Percentiles rank a stretch among this genome's conserved stretches.
Conservation (phyloP, 1,284 basidiomycete genomes). For the Ustilago trichophora region DNA sequence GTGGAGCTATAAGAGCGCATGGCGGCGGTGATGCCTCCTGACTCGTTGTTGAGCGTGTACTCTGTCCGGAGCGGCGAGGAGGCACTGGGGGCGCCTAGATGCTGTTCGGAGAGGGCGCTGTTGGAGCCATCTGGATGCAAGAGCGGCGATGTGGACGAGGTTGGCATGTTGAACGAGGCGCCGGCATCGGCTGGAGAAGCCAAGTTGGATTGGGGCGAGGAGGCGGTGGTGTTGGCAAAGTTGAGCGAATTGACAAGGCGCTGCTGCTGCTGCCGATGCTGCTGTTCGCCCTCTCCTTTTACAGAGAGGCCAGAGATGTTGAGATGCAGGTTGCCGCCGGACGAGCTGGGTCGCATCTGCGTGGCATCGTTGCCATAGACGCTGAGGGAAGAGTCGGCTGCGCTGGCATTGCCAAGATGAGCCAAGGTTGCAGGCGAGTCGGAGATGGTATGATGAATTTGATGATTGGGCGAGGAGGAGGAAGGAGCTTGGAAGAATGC, state of each 20-base stretch:
- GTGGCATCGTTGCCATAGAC: constrained; percentile 8
- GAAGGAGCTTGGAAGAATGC: constrained; percentile 40
- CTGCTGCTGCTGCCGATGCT: constrained; percentile 20
- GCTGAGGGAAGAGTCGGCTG: constrained; percentile 15
- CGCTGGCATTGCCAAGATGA: constrained; percentile 3
- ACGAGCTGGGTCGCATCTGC: constrained; percentile 26
- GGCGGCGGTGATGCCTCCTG: constrained; percentile 6
- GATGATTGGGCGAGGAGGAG: constrained; percentile 20
- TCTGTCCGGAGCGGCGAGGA: constrained; percentile 33
- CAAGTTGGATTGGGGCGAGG: constrained; percentile 23
- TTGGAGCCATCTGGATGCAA: constrained; percentile 20
- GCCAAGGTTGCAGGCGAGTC: constrained; percentile 14
- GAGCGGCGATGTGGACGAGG: constrained; percentile 11
- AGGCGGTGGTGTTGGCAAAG: constrained; percentile 8
- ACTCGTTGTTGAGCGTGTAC: constrained; percentile 21
- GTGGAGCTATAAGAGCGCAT: constrained; percentile 42
- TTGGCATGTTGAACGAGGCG: constrained; percentile 2
- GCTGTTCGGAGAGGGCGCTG: constrained; percentile 6
- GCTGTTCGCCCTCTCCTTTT: constrained; percentile 17
- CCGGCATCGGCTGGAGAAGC: constrained; percentile 33
- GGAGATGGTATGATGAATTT: constrained; percentile 5
- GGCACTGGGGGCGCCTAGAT: constrained; percentile 15
- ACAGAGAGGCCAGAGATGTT: constrained; percentile 47
- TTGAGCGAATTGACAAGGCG: constrained; percentile 12
- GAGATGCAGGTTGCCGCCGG: constrained; percentile 41